Evolutionary conservation across 2,329 filamentous ascomycete genomes (phyloP).

Genomic region (Seiridium cupressi): DNA sequence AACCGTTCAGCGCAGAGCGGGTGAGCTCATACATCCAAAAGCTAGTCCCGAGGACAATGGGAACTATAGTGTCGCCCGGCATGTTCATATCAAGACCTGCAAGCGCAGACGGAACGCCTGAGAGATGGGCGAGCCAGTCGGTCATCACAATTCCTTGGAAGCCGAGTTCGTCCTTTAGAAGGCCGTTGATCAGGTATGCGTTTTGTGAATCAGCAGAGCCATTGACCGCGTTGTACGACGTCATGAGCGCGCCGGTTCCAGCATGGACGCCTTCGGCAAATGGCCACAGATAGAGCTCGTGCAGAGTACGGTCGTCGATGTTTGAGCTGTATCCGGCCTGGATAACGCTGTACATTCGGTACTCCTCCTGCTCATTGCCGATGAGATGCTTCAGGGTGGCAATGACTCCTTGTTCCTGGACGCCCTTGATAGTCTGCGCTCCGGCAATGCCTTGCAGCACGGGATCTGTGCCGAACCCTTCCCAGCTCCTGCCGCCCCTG

Average conservation of each 20-base stretch:
- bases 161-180: constrained; percentile 71
- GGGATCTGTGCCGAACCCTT: constrained; percentile 70
- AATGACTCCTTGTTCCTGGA: constrained; percentile 56
- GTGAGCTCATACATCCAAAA: constrained; percentile 57
- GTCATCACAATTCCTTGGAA: constrained; percentile 72
- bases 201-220: constrained; percentile 67
- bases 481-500: constrained; percentile 72
- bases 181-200: constrained; percentile 64
- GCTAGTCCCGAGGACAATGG: constrained; percentile 43
- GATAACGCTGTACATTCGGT: constrained; percentile 54
- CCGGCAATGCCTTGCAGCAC: constrained; percentile 56
- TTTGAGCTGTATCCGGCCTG: constrained; percentile 61
- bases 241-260: constrained; percentile 80
- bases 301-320: constrained; percentile 47
- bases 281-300: constrained; percentile 78
- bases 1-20: constrained; percentile 53
- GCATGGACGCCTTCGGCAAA: constrained; percentile 75
- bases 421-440: constrained; percentile 51
- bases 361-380: constrained; percentile 50
- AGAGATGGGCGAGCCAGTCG: constrained; percentile 75
- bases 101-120: constrained; percentile 70
- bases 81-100: constrained; percentile 69
- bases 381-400: constrained; percentile 57
- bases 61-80: constrained; percentile 53
- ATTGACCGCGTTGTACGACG: constrained; percentile 73